Percentiles rank a stretch among this genome's conserved stretches.
Evolutionary conservation across 495 filamentous ascomycete genomes (phyloP).

Genomic region (Hyphodiscus hymeniophilus): DNA sequence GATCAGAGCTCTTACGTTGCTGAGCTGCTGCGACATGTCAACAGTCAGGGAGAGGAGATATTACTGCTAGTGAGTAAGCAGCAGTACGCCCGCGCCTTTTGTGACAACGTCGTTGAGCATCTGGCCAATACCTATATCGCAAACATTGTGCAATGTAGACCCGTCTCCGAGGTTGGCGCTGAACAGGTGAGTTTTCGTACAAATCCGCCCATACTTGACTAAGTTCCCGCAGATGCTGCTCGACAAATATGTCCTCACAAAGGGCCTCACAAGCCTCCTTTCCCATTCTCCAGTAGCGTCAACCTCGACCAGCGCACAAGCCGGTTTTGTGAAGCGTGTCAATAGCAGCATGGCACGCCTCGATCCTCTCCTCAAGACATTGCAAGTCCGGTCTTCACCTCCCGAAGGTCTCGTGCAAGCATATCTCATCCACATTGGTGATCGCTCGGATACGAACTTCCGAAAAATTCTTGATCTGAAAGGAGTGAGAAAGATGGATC

Average conservation of each 20-base stretch:
- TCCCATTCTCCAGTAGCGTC: slow-evolving; percentile 40
- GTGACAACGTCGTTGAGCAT: slow-evolving; percentile 85
- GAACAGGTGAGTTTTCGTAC: slow-evolving; percentile 61
- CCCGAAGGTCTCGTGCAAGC: slow-evolving; percentile 93
- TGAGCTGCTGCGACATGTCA: slow-evolving; percentile 66
- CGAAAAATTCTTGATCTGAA: slow-evolving; percentile 92
- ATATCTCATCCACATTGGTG: slow-evolving; percentile 89
- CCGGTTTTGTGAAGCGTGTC: slow-evolving; percentile 79
- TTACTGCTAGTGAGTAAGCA: slow-evolving; percentile 77
- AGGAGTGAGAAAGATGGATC: slow-evolving; percentile 75
- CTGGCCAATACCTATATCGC: slow-evolving; percentile 69
- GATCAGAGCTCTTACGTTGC: slow-evolving; percentile 90
- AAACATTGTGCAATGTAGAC: slow-evolving; percentile 81
- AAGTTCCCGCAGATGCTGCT: slow-evolving; percentile 61
- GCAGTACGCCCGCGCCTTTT: slow-evolving; percentile 90
- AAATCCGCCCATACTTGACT: slow-evolving; percentile 4
- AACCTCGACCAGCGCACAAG: slow-evolving; percentile 39
- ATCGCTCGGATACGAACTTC: slow-evolving; percentile 89
- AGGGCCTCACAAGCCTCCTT: slow-evolving; percentile 62
- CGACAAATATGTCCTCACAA: slow-evolving; percentile 86
- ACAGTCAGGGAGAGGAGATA: slow-evolving; percentile 61
- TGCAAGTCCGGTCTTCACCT: slow-evolving; percentile 87
- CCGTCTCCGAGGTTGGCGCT: slow-evolving; percentile 88
- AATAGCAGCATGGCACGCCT: slow-evolving; percentile 76
- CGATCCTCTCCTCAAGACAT: slow-evolving; percentile 88